Evolutionary conservation across 768 basidiomycete species (phyloP).

Genomic region (Pleurotus tuoliensis): DNA sequence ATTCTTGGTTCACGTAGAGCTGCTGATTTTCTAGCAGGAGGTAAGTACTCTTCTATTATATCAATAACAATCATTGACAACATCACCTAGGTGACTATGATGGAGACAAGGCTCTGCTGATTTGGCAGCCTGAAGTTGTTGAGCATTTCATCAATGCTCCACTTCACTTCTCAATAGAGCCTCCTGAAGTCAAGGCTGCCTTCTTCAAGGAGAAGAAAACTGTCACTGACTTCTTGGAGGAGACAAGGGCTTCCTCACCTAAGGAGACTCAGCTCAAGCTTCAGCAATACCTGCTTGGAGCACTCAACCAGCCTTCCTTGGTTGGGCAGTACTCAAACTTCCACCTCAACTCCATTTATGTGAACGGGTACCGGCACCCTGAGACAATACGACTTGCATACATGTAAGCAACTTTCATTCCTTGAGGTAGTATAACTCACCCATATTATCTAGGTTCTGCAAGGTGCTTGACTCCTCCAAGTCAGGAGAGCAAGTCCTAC

Average conservation of each 20-base stretch:
- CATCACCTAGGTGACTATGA: conserved; percentile 58
- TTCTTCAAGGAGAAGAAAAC: conserved; percentile 42
- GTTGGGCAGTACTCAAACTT: conserved; percentile 54
- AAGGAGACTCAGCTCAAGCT: conserved; percentile 29
- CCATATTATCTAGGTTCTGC: conserved; percentile 30
- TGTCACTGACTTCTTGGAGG: conserved; percentile 38
- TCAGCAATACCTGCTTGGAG: conserved; percentile 49
- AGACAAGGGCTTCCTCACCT: conserved; percentile 15
- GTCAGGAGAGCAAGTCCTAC: conserved; percentile 35
- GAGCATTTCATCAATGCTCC: conserved; percentile 49
- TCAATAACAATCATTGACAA: background rate
- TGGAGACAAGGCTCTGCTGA: conserved; percentile 56
- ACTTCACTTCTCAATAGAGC: conserved; percentile 44
- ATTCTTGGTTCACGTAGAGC: conserved; percentile 49
- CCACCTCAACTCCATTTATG: conserved; percentile 55
- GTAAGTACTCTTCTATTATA: conserved; percentile 25
- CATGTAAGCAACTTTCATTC: conserved; percentile 21
- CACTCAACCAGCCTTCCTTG: conserved; percentile 37
- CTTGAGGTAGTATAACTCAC: conserved; percentile 9
- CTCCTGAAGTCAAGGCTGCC: conserved; percentile 32
- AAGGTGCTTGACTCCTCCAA: conserved; percentile 42
- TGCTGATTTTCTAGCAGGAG: conserved; percentile 62
- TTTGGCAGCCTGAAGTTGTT: conserved; percentile 59
- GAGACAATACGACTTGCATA: conserved; percentile 54
- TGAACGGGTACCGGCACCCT: conserved; percentile 43